Evolutionary conservation across 2,329 filamentous ascomycete species (phyloP).

Genomic region (Fusarium coffeatum): DNA sequence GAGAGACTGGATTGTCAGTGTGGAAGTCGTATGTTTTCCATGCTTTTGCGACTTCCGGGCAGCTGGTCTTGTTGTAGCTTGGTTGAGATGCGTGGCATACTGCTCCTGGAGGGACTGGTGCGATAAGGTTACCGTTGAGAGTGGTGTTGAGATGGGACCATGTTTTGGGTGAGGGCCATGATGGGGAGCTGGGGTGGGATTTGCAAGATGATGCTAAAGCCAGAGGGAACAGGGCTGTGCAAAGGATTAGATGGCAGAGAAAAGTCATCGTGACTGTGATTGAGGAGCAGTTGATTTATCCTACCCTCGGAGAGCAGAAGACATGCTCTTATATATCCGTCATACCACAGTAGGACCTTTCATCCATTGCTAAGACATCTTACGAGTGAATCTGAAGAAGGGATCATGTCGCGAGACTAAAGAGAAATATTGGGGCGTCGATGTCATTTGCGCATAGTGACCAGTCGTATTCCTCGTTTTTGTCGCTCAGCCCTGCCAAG

Average conservation of each 20-base stretch:
- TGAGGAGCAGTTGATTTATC: too few species aligned
- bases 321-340: slow-evolving; percentile 17
- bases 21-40: slow-evolving; percentile 50
- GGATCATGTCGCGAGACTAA: slow-evolving; percentile 39
- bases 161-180: slow-evolving; percentile 60
- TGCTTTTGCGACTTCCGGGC: slow-evolving; percentile 38
- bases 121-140: slow-evolving; percentile 56
- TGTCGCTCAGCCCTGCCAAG: slow-evolving; percentile 30
- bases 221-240: neutral
- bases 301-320: neutral
- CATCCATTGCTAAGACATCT: neutral
- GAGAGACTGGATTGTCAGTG: slow-evolving; percentile 46
- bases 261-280: slow-evolving; percentile 29
- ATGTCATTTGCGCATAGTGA: neutral
- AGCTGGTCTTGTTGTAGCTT: slow-evolving; percentile 46
- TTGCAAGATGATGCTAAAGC: slow-evolving; percentile 54
- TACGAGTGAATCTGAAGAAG: neutral
- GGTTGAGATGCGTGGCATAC: slow-evolving; percentile 46
- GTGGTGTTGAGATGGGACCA: slow-evolving; percentile 62
- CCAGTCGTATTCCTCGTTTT: slow-evolving; percentile 37
- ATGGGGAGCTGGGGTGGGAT: slow-evolving; percentile 57
- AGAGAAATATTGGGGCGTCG: neutral
- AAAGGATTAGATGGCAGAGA: slow-evolving; percentile 1
- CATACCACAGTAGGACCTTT: neutral
- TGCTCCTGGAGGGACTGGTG: slow-evolving; percentile 53